Evolutionary conservation across 257 asterid genomes (phyloP), one percentile per base, ranked within the genome.

Genomic region (Leonotis leonurus): DNA sequence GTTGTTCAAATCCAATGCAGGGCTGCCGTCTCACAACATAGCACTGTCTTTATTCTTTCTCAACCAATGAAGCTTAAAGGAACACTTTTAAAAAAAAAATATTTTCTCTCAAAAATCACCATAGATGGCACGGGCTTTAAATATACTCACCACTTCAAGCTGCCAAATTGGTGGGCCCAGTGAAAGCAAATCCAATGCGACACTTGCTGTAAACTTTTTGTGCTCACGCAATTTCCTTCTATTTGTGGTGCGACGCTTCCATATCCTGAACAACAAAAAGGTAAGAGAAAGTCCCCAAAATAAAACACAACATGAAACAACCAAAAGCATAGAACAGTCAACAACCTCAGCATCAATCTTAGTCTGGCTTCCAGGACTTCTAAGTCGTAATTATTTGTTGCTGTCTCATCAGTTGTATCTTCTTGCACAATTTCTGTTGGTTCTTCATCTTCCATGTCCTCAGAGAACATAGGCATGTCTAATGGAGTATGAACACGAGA

Each of bases 311-410:
- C 45, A 52, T 46, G 13, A 62, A 56, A 51, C 30, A 56, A 14
- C 45, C 53, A 72, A 37, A 45, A 41, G 12, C 14, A 51, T 13
- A 48, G 49, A 46, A 55, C 17, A 72, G 45, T 46, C 56, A 24
- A 62, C 71, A 75, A 89, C 99, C 99, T 92, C 70, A 89, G 73
- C 25, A 83, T 76, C 73, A 92, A 81, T 81, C 79, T 92, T 55
- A 92, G 88, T 76, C 79, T 93, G 67, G 99, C 92, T 67, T 81
- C 88, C 12, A 73, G 77, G 74, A 87, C 83, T 80, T 93, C 97
- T 65, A 70, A 62, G 61, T 83, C 84, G 71, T 72, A 81, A 73
- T 69, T 67, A 80, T 69, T 70, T 52, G 70, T 70, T 37, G 67
- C 69, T 44, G 50, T 74, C 60, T 72, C 89, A 74, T 85, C 80